Evolutionary conservation across 176 grass and related monocot species (phyloP), one percentile per base, ranked within the genome.

Genomic region (Musa itinerans): DNA sequence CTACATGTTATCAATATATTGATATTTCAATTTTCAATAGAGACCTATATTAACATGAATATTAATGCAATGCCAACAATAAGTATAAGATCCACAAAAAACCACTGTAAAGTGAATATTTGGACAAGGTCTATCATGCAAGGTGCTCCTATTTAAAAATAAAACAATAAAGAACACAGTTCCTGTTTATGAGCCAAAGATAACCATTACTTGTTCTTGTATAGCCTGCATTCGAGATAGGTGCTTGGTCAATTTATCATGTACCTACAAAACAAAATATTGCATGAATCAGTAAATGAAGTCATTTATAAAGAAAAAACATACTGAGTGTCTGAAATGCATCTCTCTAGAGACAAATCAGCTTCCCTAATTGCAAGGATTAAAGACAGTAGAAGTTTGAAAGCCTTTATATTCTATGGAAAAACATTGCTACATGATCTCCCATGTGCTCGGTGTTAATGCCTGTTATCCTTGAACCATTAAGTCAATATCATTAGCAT

Each of bases 191-290:
- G 14, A 56, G 23, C 20, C 72, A 53, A 74, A 78, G 26, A 10
- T 68, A 73, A 68, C 34, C 90, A 71, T 91, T 91, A 91, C 94
- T 54, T 87, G 90, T 74, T 91, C 90, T 48, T 89, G 88, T 78
- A 97, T 72, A 81, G 73, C 71, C 69, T 88, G 83, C 63, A 89
- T 87, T 63, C 75, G 79, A 52, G 83, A 79, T 50, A 73, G 77
- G 64, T 91, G 88, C 86, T 89, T 98, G 2, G 21, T 59, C 54
- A 97, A 68, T 79, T 97, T 97, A 59, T 91, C 83, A 80, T 78
- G 59, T 74, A 73, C 82, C 94, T 97, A 76, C 69, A 79, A 83
- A 63, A 61, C 19, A 77, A 49, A 7, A 77, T 23, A 65, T 21
- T 2, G 15, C 13, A 11, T 15, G 24, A 27, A 56, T 68, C 51